A percentile compares a stretch with the other conserved stretches of the same genome.
These are phyloP conservation scores for Plasmodium gonderi DNA, from an alignment of 169 alveolate genomes.

Conservation along the genomic window DNA sequence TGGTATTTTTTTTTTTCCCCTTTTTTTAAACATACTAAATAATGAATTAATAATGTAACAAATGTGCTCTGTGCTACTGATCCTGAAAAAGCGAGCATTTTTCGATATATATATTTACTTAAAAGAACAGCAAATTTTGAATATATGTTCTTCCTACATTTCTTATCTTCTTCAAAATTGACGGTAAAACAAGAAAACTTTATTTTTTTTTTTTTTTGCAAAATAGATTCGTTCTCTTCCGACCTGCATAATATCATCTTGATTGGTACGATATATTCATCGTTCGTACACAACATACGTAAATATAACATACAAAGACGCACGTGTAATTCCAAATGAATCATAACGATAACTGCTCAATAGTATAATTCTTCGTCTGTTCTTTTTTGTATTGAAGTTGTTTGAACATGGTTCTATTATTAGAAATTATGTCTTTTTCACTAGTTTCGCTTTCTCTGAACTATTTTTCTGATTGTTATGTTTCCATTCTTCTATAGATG, in stretches of 20 bases:
- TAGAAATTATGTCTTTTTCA: not conserved
- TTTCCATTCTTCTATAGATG: conserved; percentile 1
- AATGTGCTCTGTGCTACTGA: not conserved
- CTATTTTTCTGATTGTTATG: not conserved
- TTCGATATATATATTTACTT: not conserved
- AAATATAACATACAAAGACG: not conserved
- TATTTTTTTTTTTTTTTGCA: not conserved
- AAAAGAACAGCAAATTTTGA: not conserved
- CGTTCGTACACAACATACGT: not conserved
- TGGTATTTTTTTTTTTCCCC: not conserved
- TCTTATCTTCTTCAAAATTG: too few species aligned
- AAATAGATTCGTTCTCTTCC: not conserved
- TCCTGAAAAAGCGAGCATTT: not conserved
- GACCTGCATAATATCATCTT: not conserved
- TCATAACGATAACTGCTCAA: not conserved
- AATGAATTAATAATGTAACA: not conserved
- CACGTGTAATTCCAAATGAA: not conserved
- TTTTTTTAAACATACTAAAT: too few species aligned
- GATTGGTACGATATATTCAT: not conserved
- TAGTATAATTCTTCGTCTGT: not conserved
- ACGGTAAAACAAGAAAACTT: too few species aligned
- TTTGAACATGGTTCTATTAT: not conserved
- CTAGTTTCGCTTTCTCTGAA: not conserved
- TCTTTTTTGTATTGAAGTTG: not conserved
- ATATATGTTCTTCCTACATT: not conserved